Conservation (phyloP, 331 rosid genomes). For the Ulmus americana region DNA sequence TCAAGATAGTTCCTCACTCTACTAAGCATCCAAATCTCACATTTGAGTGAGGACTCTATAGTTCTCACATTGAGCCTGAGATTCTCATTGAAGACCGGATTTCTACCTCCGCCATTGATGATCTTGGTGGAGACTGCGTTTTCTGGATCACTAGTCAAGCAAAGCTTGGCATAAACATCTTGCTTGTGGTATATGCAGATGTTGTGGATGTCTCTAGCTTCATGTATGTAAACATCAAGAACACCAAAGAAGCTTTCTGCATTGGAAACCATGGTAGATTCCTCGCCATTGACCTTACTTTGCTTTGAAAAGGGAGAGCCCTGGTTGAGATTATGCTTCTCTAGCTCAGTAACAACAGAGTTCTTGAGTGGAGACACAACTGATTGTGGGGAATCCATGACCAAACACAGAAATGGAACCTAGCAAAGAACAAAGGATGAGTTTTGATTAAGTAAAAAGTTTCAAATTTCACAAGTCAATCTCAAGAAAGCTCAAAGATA, state of each 20-base stretch:
- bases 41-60: constrained; percentile 62
- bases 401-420: constrained; percentile 27
- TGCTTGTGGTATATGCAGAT: constrained; percentile 97
- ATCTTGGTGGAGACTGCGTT: constrained; percentile 56
- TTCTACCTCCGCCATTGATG: constrained; percentile 91
- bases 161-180: constrained; percentile 93
- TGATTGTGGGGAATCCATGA: constrained; percentile 92
- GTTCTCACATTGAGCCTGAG: constrained; percentile 52
- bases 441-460: neutral
- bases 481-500: too few species aligned
- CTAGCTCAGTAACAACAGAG: constrained; percentile 42
- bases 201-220: constrained; percentile 90
- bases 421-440: constrained; percentile 29
- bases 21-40: constrained; percentile 97
- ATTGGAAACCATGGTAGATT: constrained; percentile 29
- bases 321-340: constrained; percentile 47
- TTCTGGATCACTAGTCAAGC: constrained; percentile 58
- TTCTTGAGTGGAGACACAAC: constrained; percentile 76
- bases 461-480: too few species aligned
- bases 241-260: constrained; percentile 54
- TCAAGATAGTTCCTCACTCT: constrained; percentile 93
- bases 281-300: constrained; percentile 51
- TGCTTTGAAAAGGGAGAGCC: constrained; percentile 35
- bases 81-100: constrained; percentile 81
- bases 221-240: constrained; percentile 68